phyloP scores from a whole-genome alignment of 116 monocot genomes.

The Zostera marina region DNA sequence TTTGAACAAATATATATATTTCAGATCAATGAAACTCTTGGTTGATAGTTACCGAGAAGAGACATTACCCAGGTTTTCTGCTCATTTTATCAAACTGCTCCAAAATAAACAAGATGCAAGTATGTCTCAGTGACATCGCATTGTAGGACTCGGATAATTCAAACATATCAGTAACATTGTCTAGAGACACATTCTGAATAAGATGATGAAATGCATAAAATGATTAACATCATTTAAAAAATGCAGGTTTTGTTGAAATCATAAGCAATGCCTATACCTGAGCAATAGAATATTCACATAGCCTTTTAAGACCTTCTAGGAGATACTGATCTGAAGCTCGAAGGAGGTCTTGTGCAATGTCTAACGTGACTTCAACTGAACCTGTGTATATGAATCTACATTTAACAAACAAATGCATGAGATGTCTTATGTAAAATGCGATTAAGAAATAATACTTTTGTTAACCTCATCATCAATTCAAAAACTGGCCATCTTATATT shows the following conservation, averaged over 20 bases:
- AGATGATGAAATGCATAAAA: not conserved
- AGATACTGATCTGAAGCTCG: slow-evolving; percentile 98
- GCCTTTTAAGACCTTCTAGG: slow-evolving; percentile 88
- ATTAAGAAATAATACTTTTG: not conserved
- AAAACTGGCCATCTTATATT: slow-evolving; percentile 94
- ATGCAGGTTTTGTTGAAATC: no score
- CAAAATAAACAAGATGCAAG: slow-evolving; percentile 71
- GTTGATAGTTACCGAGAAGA: not conserved
- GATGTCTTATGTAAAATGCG: not conserved
- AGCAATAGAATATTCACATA: slow-evolving; percentile 86
- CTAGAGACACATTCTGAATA: slow-evolving; percentile 56
- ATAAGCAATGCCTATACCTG: slow-evolving; percentile 28
- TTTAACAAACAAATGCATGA: not conserved
- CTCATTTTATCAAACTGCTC: slow-evolving; percentile 73
- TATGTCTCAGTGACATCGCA: slow-evolving; percentile 71
- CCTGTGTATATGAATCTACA: slow-evolving; percentile 91
- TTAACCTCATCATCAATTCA: slow-evolving; percentile 96
- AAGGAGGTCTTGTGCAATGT: slow-evolving; percentile 86
- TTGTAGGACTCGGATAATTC: slow-evolving; percentile 84
- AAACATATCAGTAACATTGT: slow-evolving; percentile 77
- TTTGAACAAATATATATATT: not conserved
- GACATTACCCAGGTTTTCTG: slow-evolving; percentile 40
- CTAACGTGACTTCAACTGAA: slow-evolving; percentile 48
- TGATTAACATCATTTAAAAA: no score
- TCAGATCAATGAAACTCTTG: not conserved